phyloP scores from a whole-genome alignment of 139 green algal genomes.

The Edaphochlamys debaryana region DNA sequence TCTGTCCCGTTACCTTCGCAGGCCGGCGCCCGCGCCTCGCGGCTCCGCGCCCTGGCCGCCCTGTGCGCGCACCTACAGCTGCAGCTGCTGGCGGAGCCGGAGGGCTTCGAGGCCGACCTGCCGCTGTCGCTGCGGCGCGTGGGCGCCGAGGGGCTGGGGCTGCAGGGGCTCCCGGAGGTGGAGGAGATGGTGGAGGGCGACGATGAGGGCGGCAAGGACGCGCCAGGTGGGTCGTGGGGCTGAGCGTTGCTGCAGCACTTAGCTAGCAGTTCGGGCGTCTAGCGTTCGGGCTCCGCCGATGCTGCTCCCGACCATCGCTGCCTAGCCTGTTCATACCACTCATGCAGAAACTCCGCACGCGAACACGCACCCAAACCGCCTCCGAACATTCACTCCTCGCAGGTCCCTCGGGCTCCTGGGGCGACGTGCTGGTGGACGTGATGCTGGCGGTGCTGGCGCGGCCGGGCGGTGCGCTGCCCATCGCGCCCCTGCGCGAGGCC shows the following conservation, averaged over 20 bases:
- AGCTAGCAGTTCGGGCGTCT: too few relatives aligned
- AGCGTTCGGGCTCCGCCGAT: too few relatives aligned
- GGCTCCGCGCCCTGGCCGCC: conserved; percentile 46
- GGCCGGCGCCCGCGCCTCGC: neutral
- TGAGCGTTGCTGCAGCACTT: too few relatives aligned
- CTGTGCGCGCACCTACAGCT: conserved; percentile 74
- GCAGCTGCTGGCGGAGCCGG: conserved; percentile 64
- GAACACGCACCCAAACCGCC: too few relatives aligned
- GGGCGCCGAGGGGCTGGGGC: conserved; percentile 43
- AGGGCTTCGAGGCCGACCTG: conserved; percentile 61
- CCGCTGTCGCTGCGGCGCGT: conserved; percentile 56
- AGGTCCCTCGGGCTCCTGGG: conserved; percentile 65
- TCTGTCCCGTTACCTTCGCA: too few relatives aligned
- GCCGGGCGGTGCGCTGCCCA: conserved; percentile 59
- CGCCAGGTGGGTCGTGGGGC: neutral
- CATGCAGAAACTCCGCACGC: too few relatives aligned
- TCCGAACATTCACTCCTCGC: too few relatives aligned
- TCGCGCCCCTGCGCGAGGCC: conserved; percentile 71
- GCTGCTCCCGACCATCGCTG: too few relatives aligned
- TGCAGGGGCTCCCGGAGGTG: conserved; percentile 31
- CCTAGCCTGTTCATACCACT: too few relatives aligned
- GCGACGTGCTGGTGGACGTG: conserved; percentile 82
- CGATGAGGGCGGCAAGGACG: conserved; percentile 8
- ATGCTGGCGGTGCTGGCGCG: conserved; percentile 76
- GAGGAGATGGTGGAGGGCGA: conserved; percentile 39